Evolutionary conservation across 2,329 filamentous ascomycete genomes (phyloP).

Genomic region (Cadophora sp.): DNA sequence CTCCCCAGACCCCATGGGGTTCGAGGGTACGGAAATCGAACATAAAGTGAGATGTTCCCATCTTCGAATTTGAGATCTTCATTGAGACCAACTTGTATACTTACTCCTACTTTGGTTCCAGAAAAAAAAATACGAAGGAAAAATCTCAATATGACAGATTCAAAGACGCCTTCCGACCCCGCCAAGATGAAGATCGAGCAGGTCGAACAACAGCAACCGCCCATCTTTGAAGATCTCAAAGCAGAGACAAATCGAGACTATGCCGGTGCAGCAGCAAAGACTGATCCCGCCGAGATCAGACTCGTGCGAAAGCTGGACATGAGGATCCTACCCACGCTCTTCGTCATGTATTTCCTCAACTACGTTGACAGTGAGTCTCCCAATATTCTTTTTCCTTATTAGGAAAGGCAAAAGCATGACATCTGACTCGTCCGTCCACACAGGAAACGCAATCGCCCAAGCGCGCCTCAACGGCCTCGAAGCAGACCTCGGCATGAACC

Average conservation of each 20-base stretch:
- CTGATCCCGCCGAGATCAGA: constrained; percentile 45
- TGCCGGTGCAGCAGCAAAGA: constrained; percentile 44
- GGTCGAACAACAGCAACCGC: not conserved
- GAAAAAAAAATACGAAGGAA: not conserved
- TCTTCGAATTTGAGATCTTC: not conserved
- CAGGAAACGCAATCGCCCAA: constrained; percentile 63
- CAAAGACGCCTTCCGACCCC: not conserved
- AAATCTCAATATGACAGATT: not conserved
- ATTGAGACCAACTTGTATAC: not conserved
- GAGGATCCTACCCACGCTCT: constrained; percentile 50
- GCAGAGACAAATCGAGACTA: constrained; percentile 20
- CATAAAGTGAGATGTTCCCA: constrained; percentile 8
- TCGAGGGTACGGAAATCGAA: not conserved
- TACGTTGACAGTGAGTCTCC: constrained; percentile 2
- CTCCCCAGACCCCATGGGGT: constrained; percentile 14
- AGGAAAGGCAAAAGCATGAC: not conserved
- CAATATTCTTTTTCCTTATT: too few species aligned
- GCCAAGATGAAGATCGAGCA: constrained; percentile 11
- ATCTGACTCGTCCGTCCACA: not conserved
- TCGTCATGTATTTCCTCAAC: constrained; percentile 40
- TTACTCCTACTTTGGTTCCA: not conserved
- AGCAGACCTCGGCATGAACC: constrained; percentile 55
- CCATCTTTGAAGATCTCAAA: constrained; percentile 8
- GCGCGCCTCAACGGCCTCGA: constrained; percentile 61
- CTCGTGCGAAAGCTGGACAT: constrained; percentile 48